A percentile compares a stretch with the other conserved stretches of the same genome.
These are phyloP conservation scores for Trichoderma atrobrunneum DNA, from an alignment of 2,329 filamentous ascomycete genomes.

Conservation along the genomic window DNA sequence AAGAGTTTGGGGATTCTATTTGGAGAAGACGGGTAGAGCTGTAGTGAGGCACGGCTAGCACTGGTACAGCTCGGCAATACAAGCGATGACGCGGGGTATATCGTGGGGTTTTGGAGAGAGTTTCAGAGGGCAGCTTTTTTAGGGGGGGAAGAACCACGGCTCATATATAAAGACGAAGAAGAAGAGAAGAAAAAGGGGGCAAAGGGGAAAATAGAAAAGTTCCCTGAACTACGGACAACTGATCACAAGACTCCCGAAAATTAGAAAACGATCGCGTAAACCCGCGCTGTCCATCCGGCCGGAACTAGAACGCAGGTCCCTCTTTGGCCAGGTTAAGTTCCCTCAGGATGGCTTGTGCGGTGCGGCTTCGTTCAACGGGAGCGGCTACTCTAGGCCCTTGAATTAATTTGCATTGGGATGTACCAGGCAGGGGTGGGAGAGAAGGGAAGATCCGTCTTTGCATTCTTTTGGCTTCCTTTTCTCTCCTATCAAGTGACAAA, in stretches of 20 bases:
- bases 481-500: not conserved
- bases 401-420: not conserved
- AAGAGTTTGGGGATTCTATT: not conserved
- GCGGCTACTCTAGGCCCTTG: slow-evolving; percentile 20
- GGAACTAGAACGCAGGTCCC: not conserved
- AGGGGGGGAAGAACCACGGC: not conserved
- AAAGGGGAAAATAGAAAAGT: slow-evolving; percentile 14
- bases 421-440: not conserved
- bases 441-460: not conserved
- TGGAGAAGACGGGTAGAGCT: not conserved
- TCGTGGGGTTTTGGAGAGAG: slow-evolving; percentile 11
- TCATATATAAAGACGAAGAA: slow-evolving; percentile 6
- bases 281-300: slow-evolving; percentile 14
- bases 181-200: slow-evolving; percentile 9
- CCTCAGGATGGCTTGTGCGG: not conserved
- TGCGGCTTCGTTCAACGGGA: not conserved
- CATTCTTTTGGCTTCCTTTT: not conserved
- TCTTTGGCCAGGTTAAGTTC: not conserved
- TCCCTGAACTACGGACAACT: slow-evolving; percentile 3
- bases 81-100: slow-evolving; percentile 16
- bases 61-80: not conserved
- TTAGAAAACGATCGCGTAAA: slow-evolving; percentile 1
- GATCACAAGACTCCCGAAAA: slow-evolving; percentile 17
- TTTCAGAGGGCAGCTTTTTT: slow-evolving; percentile 16
- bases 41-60: not conserved